These are phyloP conservation scores for Pseudohalonectria lignicola DNA, from an alignment of 2,329 filamentous ascomycete species.

Conservation along the genomic window DNA sequence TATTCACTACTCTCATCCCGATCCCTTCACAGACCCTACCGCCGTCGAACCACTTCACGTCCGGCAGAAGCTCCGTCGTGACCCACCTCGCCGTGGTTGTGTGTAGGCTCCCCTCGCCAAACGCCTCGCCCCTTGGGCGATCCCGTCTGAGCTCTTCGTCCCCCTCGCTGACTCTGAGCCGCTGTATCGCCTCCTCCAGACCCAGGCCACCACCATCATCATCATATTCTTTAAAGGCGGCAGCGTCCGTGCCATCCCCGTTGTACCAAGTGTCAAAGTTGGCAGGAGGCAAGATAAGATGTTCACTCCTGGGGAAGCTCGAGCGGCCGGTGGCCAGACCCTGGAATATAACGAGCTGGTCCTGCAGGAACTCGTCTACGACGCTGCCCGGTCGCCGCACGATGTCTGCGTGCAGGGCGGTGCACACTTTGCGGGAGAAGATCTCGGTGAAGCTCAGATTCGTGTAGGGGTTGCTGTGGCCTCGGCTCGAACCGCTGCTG, in stretches of 20 bases:
- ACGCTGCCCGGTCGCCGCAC: constrained; percentile 24
- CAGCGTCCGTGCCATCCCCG: too few relatives aligned
- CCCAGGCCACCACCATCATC: constrained; percentile 6
- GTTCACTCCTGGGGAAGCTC: constrained; percentile 25
- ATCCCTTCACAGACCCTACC: constrained; percentile 38
- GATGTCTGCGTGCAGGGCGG: constrained; percentile 33
- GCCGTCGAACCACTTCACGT: constrained; percentile 36
- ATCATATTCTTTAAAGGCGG: not conserved
- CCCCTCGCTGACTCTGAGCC: constrained; percentile 11
- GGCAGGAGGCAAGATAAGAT: too few relatives aligned
- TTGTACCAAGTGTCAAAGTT: too few relatives aligned
- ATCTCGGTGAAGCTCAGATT: not conserved
- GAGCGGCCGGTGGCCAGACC: constrained; percentile 42
- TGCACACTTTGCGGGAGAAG: constrained; percentile 23
- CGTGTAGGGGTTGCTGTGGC: too few relatives aligned
- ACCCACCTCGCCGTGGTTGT: constrained; percentile 52
- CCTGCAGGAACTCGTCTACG: constrained; percentile 47
- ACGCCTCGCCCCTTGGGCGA: constrained; percentile 33
- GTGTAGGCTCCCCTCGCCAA: constrained; percentile 45
- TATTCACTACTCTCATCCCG: constrained; percentile 19
- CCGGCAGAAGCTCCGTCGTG: constrained; percentile 35
- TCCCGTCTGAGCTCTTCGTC: constrained; percentile 24
- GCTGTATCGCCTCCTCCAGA: constrained; percentile 5
- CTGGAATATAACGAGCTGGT: constrained; percentile 51
- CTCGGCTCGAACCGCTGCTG: constrained; percentile 13